Conservation (phyloP, 2,329 filamentous ascomycete species). For the Verticillium albo-atrum region DNA sequence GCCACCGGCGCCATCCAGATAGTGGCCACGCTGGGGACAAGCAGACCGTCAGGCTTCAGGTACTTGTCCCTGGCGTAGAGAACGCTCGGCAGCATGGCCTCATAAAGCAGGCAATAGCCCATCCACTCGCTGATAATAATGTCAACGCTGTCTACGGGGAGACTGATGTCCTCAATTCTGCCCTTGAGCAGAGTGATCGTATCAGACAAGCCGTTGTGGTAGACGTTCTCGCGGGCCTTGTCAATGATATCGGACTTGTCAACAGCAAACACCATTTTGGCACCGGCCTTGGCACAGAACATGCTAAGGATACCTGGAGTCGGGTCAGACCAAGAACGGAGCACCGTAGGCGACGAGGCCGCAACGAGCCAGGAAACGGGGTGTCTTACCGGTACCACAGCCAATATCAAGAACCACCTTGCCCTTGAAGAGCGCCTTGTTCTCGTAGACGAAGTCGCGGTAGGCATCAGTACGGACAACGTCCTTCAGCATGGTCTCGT, state of each 20-base stretch:
- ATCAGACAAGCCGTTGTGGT: constrained; percentile 70
- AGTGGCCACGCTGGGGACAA: constrained; percentile 82
- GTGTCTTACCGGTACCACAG: constrained; percentile 61
- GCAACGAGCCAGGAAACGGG: not conserved
- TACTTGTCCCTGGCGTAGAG: constrained; percentile 85
- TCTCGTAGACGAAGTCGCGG: constrained; percentile 89
- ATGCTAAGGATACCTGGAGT: constrained; percentile 74
- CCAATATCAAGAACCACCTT: constrained; percentile 90
- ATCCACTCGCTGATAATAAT: constrained; percentile 98
- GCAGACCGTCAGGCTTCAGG: constrained; percentile 71
- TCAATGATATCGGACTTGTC: constrained; percentile 89
- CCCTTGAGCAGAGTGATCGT: constrained; percentile 77
- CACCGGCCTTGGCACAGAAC: constrained; percentile 90
- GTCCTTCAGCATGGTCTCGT: constrained; percentile 95
- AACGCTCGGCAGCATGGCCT: constrained; percentile 93
- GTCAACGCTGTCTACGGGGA: constrained; percentile 78
- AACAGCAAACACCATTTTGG: constrained; percentile 80
- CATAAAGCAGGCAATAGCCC: constrained; percentile 90
- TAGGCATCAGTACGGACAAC: constrained; percentile 84
- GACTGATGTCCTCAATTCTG: constrained; percentile 79
- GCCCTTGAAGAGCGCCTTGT: constrained; percentile 80
- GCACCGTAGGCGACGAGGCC: not conserved
- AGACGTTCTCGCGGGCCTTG: constrained; percentile 80
- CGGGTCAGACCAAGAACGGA: not conserved
- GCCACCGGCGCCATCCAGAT: constrained; percentile 78